Evolutionary conservation across 2,329 filamentous ascomycete species (phyloP).

Genomic region (Penicillium palitans): DNA sequence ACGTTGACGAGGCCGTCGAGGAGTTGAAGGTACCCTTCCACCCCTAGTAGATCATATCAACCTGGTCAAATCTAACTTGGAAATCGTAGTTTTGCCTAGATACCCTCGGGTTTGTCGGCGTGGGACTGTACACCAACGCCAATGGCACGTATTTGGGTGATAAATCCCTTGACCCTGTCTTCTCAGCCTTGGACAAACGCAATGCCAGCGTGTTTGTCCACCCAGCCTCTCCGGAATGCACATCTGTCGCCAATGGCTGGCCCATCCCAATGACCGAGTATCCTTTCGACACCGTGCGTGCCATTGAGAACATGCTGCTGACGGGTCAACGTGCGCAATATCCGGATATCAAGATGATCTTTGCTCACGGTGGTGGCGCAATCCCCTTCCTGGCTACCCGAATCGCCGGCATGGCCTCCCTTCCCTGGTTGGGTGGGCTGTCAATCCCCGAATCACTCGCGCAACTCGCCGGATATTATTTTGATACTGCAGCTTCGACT

Average conservation of each 20-base stretch:
- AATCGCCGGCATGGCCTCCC: conserved; percentile 22
- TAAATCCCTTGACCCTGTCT: conserved; percentile 1
- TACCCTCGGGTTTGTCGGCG: conserved; percentile 4
- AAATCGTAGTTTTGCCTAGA: conserved; percentile 4
- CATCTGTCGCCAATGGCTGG: conserved; percentile 9
- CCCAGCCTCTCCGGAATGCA: conserved; percentile 8
- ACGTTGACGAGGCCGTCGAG: conserved; percentile 2
- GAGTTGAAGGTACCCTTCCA: background rate
- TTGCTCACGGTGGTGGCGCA: conserved; percentile 26
- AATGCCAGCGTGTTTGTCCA: conserved; percentile 11
- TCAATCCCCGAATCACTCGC: conserved; percentile 14
- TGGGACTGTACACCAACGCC: conserved; percentile 10
- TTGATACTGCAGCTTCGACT: conserved; percentile 22
- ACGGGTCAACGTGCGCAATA: conserved; percentile 20
- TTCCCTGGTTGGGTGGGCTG: conserved; percentile 21
- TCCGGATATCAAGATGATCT: conserved; percentile 25
- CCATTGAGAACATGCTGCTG: conserved; percentile 25
- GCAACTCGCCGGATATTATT: conserved; percentile 26
- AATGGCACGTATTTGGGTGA: conserved; percentile 8
- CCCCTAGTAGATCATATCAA: background rate
- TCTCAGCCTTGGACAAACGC: conserved; percentile 1
- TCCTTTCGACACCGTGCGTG: conserved; percentile 29
- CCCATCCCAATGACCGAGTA: conserved; percentile 28
- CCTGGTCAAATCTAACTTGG: background rate
- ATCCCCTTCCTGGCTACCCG: conserved; percentile 26